Base-by-base conservation (phyloP, 495 filamentous ascomycete species). In the Rostrohypoxylon terebratum region DNA sequence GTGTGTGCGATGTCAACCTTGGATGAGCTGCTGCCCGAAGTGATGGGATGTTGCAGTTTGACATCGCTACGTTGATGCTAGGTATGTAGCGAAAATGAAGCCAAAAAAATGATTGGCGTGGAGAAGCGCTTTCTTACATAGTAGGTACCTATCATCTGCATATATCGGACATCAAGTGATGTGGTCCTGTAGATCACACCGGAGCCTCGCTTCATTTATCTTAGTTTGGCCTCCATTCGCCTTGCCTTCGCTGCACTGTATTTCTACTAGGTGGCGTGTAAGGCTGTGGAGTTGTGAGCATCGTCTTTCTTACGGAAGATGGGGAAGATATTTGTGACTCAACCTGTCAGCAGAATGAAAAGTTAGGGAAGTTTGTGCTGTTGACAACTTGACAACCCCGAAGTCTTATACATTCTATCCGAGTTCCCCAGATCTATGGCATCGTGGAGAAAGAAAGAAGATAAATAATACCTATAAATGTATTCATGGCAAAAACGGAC, bases 111-210 rank as follows among this genome's bases (percentile, higher is more conserved):
- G 61, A 65, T 71, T 65, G 45, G 31, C 68, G 28, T 25, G 25
- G 45, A 57, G 25, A 18, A 40, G 54, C 31, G 38, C 53, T 51
- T n/a, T 50, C 21, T 61, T 51, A n/a, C n/a, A n/a, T n/a, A n/a
- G n/a, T n/a, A 42, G 53, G 53, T 20, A 8, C 47, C 16, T 20
- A 8, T 54, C 16, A 1, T 64, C 34, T 34, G 63, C 36, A 59
- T 55, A 55, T 55, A 67, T 54, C 36, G 18, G 33, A 57, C 16
- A 63, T 44, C 69, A 71, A 71, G 7, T 61, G 57, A 58, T 18
- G 23, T 33, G 18, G 69, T 66, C 48, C 62, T 72, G 63, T 51
- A 63, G 60, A 59, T 64, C 67, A 11, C 44, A 36, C 31, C 18
- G 34, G 38, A 60, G 61, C 54, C 60, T 70, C 68, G 54, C 44